Evolutionary conservation across 495 filamentous ascomycete species (phyloP), one percentile per base, ranked within the genome.

Genomic region (Achaetomiella virescens): DNA sequence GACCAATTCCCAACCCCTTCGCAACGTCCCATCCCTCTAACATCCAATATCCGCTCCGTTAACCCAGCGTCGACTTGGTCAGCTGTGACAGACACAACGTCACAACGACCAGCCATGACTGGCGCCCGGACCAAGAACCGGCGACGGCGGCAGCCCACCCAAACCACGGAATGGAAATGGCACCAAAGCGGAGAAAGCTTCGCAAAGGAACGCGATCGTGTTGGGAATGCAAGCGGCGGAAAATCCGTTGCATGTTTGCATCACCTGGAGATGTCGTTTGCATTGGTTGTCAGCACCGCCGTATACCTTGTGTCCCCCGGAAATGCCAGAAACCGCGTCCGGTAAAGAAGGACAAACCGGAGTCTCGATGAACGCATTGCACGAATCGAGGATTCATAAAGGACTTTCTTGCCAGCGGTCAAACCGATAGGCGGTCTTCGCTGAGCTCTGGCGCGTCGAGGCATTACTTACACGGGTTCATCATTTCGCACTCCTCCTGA

Each of bases 221-320:
- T 22, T 45, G 43, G 43, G 43, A 45, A 22, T 45, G 43, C 43
- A 45, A 45, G 43, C 43, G 43, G 9, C 43, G 43, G 10, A 45
- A 45, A 22, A 45, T 45, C 24, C 43, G 43, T 22, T 45, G 43
- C 43, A 45, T 45, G 43, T 20, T 45, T 12, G 43, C 43, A 6
- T 45, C 43, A n/a, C 43, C 43, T 2, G 43, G 43, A 4, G 66
- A 72, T 29, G 46, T 60, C 18, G 65, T 61, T 42, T 81, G 78
- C 54, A 63, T 67, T 38, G 68, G 70, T 22, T 80, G 78, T 53
- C 50, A 59, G 25, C 63, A 72, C 29, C 73, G 75, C 2, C 60
- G 66, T 15, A 62, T 65, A 1, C 61, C 50, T 49, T 79, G 76
- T 49, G 61, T 76, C 54, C 71, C 50, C 76, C 77, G 57, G 73